These are phyloP conservation scores for Carpinus fangiana DNA, from an alignment of 306 rosid genomes.

Conservation along the genomic window DNA sequence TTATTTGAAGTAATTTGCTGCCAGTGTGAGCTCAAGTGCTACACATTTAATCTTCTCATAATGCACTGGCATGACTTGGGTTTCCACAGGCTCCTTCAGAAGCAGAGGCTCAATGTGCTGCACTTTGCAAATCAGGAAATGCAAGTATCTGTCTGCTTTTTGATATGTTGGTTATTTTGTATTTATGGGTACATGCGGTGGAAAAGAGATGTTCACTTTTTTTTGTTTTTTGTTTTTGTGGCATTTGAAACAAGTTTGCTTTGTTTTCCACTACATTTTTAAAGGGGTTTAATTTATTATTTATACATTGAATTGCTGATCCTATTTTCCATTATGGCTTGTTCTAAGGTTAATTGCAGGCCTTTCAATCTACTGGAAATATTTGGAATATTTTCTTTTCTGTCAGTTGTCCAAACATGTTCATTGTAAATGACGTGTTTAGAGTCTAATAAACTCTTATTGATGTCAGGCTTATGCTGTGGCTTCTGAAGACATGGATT, in stretches of 20 bases:
- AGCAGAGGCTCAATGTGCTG: conserved; percentile 99
- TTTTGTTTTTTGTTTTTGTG: neutral
- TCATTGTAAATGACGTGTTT: neutral
- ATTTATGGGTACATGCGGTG: conserved; percentile 5
- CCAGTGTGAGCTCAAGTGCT: neutral
- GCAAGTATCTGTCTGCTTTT: conserved; percentile 46
- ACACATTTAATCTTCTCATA: conserved; percentile 16
- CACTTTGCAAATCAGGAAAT: conserved; percentile 89
- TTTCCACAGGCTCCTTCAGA: conserved; percentile 90
- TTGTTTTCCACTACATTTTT: neutral
- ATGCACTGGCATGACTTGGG: conserved; percentile 32
- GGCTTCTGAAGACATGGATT: conserved; percentile 99
- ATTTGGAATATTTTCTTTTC: conserved; percentile 12
- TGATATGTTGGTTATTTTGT: conserved; percentile 11
- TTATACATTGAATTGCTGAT: neutral
- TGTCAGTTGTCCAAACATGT: conserved; percentile 3
- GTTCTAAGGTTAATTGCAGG: conserved; percentile 3
- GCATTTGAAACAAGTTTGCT: neutral
- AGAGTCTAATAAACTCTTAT: conserved; percentile 19
- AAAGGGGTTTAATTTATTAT: neutral
- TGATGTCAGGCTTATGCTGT: conserved; percentile 78
- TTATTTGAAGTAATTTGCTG: conserved; percentile 16
- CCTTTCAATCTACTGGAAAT: conserved; percentile 4
- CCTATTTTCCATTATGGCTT: conserved; percentile 22
- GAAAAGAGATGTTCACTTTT: neutral